Base-by-base conservation (phyloP, 306 rosid genomes). In the Hippophae gyantsensis region DNA sequence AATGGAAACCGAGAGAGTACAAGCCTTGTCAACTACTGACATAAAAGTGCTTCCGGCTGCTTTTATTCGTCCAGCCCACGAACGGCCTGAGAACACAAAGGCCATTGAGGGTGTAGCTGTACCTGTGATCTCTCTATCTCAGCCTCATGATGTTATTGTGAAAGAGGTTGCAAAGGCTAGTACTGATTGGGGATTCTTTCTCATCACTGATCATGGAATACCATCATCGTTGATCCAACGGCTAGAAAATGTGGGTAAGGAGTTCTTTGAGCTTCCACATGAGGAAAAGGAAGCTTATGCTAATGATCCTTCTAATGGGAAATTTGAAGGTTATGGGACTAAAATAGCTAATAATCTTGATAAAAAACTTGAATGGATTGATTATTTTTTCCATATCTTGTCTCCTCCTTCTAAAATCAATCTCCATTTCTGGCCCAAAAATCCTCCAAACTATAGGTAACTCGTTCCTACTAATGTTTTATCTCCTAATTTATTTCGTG, bases 331-430 rank as follows among this genome's bases (percentile, higher is more conserved):
- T 0, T 79, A 86, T 41, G 95, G 90, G 8, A 81, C 90, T 3
- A 86, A 69, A 63, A 84, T 86, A 84, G 69, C 82, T 4, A 83
- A 79, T 54, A 83, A 77, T 48, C 58, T 52, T 0, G 80, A 87
- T 6, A 71, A 81, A 13, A 87, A 81, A 58, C 9, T 81, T 6
- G 95, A 87, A 65, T 87, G 89, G 90, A 47, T 87, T 2, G 88
- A 87, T 57, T 87, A 87, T 42, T 84, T 57, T 66, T 84, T 77
- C 50, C 95, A 84, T 23, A 3, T 77, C n/a, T 72, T 69, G 60
- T 43, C 73, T 56, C 90, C 90, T 64, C 72, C 81, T 54, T 64
- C 83, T 3, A 79, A 67, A 68, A 81, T 73, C 9, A 69, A 84
- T 25, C 43, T 60, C 53, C 57, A 63, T n/a, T 7, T 45, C 5